A percentile compares a stretch with the other conserved stretches of the same genome.
Evolutionary conservation across 495 filamentous ascomycete species (phyloP).

Genomic region (Penicillium nucicola): DNA sequence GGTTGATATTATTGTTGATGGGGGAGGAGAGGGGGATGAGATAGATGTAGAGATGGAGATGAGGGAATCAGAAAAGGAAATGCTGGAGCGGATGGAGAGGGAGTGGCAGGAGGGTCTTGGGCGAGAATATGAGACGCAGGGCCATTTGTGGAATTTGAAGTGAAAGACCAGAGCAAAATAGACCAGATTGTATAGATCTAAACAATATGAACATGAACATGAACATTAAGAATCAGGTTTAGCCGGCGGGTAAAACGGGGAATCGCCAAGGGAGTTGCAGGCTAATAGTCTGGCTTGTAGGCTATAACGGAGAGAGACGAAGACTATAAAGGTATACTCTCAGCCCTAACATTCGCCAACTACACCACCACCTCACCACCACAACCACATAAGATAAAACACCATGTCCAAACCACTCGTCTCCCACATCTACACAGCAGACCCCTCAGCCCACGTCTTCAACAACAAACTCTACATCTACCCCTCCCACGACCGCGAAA

Average conservation of each 20-base stretch:
- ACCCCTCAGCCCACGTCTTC: conserved; percentile 51
- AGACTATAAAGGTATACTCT: too few relatives aligned
- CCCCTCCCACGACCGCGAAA: conserved; percentile 44
- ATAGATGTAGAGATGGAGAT: background rate
- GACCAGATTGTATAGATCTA: too few relatives aligned
- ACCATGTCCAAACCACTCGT: conserved; percentile 46
- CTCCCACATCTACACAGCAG: conserved; percentile 63
- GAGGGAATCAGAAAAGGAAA: background rate
- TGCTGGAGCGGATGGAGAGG: conserved; percentile 19
- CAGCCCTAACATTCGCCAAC: too few relatives aligned
- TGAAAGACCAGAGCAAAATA: too few relatives aligned
- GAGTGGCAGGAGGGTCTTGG: conserved; percentile 30
- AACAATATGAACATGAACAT: too few relatives aligned
- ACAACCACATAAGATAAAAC: background rate
- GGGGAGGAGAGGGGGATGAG: background rate
- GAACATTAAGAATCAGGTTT: too few relatives aligned
- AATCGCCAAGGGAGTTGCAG: background rate
- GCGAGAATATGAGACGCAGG: conserved; percentile 18
- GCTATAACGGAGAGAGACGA: too few relatives aligned
- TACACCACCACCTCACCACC: background rate
- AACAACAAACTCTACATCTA: conserved; percentile 49
- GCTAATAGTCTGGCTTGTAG: too few relatives aligned
- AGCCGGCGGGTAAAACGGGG: conserved; percentile 4
- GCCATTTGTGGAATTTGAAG: conserved; percentile 3
- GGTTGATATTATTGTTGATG: background rate